Base-by-base conservation (phyloP, 164 flowering plant genomes). In the Stephania cephalantha region DNA sequence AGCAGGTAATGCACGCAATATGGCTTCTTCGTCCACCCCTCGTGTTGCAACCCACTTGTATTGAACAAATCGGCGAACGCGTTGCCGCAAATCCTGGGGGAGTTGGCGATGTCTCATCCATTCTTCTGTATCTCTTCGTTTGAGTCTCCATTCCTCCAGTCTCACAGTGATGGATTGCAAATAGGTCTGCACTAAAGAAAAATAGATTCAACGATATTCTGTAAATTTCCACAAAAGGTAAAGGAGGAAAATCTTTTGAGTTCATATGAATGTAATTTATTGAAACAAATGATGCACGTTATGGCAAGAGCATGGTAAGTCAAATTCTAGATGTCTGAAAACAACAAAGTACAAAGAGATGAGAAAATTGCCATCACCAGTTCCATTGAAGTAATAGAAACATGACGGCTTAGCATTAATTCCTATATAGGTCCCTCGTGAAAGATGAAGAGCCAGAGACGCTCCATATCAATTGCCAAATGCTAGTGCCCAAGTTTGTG, bases 101-200 rank as follows among this genome's bases (percentile, higher is more conserved):
- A 93, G 94, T 76, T 90, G 98, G 65, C 99, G 96, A 79, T 95
- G 98, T 75, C 84, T 82, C 98, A 91, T 93, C 99, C 99, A 95
- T 80, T 93, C 96, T 82, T 95, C 97, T 17, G 99, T 95, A 81
- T 95, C 99, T 77, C 92, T 83, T 77, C 91, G 84, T 80, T 87
- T 91, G 9, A 93, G 90, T 73, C 99, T 89, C 99, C 99, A 95
- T 75, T 95, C 98, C 83, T 95, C 99, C 5, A 93, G 90, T 82
- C 97, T 87, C 76, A 87, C 82, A 63, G 96, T 95, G 69, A 90
- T 75, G 22, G 99, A 95, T 85, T 93, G 97, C 87, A 95, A 84
- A 81, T 91, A 95, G 25, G 98, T 95, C 99, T 95, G 73, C 85
- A 82, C 4, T 44, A 73, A 72, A 50, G 12, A 69, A 77, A 20